Conservation (phyloP, 768 basidiomycete species). For the Mycena alexandri region DNA sequence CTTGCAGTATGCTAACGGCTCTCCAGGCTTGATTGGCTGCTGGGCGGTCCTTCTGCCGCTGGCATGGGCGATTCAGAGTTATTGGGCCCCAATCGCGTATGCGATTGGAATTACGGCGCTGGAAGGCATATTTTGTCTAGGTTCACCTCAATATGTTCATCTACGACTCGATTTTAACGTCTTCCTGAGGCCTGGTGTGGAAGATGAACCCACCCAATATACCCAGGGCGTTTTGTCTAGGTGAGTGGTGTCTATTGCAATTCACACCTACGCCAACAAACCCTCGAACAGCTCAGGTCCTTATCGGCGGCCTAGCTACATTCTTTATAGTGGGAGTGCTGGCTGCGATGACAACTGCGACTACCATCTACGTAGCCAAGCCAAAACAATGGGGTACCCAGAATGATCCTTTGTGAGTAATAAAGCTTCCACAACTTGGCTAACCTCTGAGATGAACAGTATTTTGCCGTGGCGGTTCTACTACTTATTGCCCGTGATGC, state of each 20-base stretch:
- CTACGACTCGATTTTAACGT: not conserved
- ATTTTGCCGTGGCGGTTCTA: slow-evolving; percentile 28
- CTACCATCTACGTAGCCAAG: slow-evolving; percentile 30
- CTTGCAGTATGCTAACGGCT: not conserved
- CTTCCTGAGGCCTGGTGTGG: slow-evolving; percentile 28
- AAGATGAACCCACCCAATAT: slow-evolving; percentile 28
- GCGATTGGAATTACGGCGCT: slow-evolving; percentile 29
- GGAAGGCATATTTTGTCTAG: slow-evolving; percentile 33
- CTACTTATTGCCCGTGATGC: slow-evolving; percentile 31
- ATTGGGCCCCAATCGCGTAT: slow-evolving; percentile 35
- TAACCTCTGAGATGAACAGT: not conserved
- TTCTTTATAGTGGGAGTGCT: slow-evolving; percentile 28
- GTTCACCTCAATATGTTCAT: not conserved
- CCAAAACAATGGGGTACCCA: slow-evolving; percentile 31
- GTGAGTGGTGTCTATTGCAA: not conserved
- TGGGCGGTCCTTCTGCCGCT: slow-evolving; percentile 39
- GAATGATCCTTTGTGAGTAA: slow-evolving; percentile 17
- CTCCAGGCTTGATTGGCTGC: slow-evolving; percentile 37
- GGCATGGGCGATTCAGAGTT: slow-evolving; percentile 28
- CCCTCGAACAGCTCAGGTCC: slow-evolving; percentile 17
- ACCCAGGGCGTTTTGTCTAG: slow-evolving; percentile 27
- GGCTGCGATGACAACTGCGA: slow-evolving; percentile 34
- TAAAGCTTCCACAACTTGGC: not conserved
- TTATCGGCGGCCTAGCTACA: slow-evolving; percentile 18
- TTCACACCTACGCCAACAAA: not conserved